A percentile compares a stretch with the other conserved stretches of the same genome.
Evolutionary conservation across 228 moss, liverwort and hornwort genomes (phyloP).

Genomic region (Sphagnum fallax): DNA sequence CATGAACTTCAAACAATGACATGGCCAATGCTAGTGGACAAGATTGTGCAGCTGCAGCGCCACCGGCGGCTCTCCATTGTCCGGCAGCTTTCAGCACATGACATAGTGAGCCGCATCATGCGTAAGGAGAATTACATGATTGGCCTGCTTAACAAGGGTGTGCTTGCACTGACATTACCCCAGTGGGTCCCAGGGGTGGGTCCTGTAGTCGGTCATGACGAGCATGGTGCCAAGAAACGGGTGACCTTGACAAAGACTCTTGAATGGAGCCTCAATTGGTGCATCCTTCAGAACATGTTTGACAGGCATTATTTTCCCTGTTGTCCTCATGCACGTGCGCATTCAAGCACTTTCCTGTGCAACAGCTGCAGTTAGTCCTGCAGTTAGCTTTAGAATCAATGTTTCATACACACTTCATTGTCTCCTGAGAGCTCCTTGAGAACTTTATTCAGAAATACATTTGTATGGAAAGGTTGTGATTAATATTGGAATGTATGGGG

Average conservation of each 20-base stretch:
- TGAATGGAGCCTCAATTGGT: constrained; percentile 99
- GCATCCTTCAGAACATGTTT: constrained; percentile 96
- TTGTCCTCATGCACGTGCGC: too few species aligned
- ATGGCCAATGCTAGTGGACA: constrained; percentile 92
- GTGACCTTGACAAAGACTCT: constrained; percentile 83
- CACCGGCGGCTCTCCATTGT: constrained; percentile 84
- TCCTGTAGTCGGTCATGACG: constrained; percentile 44
- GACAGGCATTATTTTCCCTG: constrained; percentile 37
- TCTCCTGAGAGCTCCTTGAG: background rate
- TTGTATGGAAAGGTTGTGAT: too few species aligned
- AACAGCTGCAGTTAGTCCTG: too few species aligned
- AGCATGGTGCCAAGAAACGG: constrained; percentile 54
- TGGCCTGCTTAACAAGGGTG: constrained; percentile 83
- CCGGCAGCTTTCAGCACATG: constrained; percentile 94
- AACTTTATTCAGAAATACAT: too few species aligned
- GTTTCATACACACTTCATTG: background rate
- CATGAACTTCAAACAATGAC: constrained; percentile 92
- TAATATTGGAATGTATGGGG: background rate
- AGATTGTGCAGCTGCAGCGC: constrained; percentile 89
- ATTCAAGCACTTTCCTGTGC: too few species aligned
- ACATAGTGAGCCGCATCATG: constrained; percentile 98
- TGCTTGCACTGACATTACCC: constrained; percentile 72
- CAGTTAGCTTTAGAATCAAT: background rate
- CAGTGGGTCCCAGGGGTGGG: constrained; percentile 91
- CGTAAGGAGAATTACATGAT: constrained; percentile 96